These are phyloP conservation scores for Urtica urens DNA, from an alignment of 306 rosid species.

Conservation along the genomic window DNA sequence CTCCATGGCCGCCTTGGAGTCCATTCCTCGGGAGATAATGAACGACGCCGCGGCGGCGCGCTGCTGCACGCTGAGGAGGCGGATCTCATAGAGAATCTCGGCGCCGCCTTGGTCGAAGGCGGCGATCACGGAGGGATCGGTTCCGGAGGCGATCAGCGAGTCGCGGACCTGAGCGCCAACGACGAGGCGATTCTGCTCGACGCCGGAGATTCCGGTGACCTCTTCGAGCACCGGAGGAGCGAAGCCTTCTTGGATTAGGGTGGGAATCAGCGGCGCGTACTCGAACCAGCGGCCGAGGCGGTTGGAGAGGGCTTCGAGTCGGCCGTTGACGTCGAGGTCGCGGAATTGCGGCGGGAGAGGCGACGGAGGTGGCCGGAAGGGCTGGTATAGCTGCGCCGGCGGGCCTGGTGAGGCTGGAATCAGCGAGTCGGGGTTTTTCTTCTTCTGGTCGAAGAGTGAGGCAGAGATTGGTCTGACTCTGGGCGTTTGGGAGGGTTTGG, in stretches of 20 bases:
- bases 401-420: conserved; percentile 20
- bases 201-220: conserved; percentile 53
- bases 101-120: conserved; percentile 59
- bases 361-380: conserved; percentile 72
- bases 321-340: conserved; percentile 39
- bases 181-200: conserved; percentile 60
- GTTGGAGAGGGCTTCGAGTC: conserved; percentile 44
- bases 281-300: conserved; percentile 82
- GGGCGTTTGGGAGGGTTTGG: conserved; percentile 10
- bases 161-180: conserved; percentile 72
- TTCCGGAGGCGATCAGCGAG: conserved; percentile 37
- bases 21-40: conserved; percentile 29
- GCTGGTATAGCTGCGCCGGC: conserved; percentile 53
- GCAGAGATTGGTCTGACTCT: conserved; percentile 1
- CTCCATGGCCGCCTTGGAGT: conserved; percentile 42
- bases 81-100: conserved; percentile 53
- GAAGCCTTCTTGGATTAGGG: conserved; percentile 60
- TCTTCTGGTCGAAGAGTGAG: too few species aligned
- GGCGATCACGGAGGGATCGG: conserved; percentile 32
- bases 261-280: conserved; percentile 58
- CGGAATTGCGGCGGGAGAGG: conserved; percentile 36
- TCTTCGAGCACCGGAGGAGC: conserved; percentile 59
- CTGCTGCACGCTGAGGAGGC: conserved; percentile 45
- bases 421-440: too few species aligned
- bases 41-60: conserved; percentile 50